Base-by-base conservation (phyloP, 805 yeast genomes). In the Sungouiella blattae region DNA sequence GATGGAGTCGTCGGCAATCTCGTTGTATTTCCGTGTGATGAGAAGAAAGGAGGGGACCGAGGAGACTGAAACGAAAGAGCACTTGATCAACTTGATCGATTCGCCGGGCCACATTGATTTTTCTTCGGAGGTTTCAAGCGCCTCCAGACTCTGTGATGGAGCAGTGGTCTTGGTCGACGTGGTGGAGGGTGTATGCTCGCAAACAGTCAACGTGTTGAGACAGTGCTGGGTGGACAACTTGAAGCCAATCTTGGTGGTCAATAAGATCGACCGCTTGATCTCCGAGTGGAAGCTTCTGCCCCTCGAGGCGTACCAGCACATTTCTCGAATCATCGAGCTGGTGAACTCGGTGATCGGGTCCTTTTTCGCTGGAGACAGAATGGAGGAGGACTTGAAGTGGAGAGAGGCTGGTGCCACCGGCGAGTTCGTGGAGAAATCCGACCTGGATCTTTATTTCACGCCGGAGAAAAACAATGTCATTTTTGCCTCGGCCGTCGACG, bases 91-190 rank as follows among this genome's bases (percentile, higher is more conserved):
- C 55, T 72, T 93, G 50, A 91, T 93, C 39, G 99, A 93, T 60
- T 91, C 98, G 0, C 99, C 99, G 0, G 99, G 99, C n/a, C 99
- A 93, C 52, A 87, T 93, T 40, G 99, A 93, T 62, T 93, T 93
- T 58, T 83, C 95, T 1, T 83, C 94, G 9, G 99, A 93, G 55
- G 99, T 93, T 0, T 86, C 96, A 18, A 86, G 96, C 0, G 95
- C 98, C 1, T 88, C 98, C 1, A 72, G 98, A 51, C 67, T 93
- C 28, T 93, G 98, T 65, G 99, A 93, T 56, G 98, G 98, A 29
- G 96, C 98, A 0, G 83, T 93, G 3, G 94, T 93, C 0, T 66
- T 93, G 11, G 96, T 93, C 2, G 99, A 93, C 59, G 97, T 87
- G 3, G 96, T 93, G 2, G 99, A 93, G 63, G 99, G 99, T 17